Conservation (phyloP, 2,329 filamentous ascomycete species). For the Plectosphaerella plurivora region DNA sequence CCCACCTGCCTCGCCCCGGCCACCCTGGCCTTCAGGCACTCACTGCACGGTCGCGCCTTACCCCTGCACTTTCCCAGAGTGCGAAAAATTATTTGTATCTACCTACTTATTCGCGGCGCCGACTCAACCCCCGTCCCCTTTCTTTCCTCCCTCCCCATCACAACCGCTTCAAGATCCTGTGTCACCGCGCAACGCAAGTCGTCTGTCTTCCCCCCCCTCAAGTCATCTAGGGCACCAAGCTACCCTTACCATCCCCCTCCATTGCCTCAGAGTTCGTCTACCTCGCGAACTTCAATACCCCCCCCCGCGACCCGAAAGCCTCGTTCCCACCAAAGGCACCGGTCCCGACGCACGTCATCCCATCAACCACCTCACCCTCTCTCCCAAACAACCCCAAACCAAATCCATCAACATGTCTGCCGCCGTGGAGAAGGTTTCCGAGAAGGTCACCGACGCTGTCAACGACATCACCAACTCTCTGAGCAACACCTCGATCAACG, state of each 20-base stretch:
- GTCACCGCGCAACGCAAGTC: constrained; percentile 43
- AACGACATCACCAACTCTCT: constrained; percentile 72
- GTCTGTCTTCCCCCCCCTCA: constrained; percentile 34
- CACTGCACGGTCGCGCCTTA: constrained; percentile 1
- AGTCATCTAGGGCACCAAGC: constrained; percentile 80
- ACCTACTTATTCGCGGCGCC: constrained; percentile 9
- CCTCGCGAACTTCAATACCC: constrained; percentile 36
- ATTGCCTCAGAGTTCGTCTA: constrained; percentile 69
- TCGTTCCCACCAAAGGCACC: constrained; percentile 24
- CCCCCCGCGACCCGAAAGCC: constrained; percentile 42
- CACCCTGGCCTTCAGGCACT: background rate
- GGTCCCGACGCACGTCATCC: constrained; percentile 33
- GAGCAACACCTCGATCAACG: constrained; percentile 68
- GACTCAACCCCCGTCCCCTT: constrained; percentile 20
- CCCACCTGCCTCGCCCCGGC: constrained; percentile 1
- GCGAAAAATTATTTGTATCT: constrained; percentile 34
- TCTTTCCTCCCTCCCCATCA: constrained; percentile 31
- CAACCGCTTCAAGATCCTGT: constrained; percentile 37
- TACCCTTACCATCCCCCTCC: constrained; percentile 71
- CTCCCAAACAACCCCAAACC: constrained; percentile 22
- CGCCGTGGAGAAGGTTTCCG: constrained; percentile 65
- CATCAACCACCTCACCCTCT: constrained; percentile 33
- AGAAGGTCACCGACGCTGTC: constrained; percentile 66
- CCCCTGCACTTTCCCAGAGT: constrained; percentile 8
- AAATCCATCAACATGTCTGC: constrained; percentile 74